Evolutionary conservation across 306 rosid genomes (phyloP), one percentile per base, ranked within the genome.

Genomic region (Ochetophila trinervis): DNA sequence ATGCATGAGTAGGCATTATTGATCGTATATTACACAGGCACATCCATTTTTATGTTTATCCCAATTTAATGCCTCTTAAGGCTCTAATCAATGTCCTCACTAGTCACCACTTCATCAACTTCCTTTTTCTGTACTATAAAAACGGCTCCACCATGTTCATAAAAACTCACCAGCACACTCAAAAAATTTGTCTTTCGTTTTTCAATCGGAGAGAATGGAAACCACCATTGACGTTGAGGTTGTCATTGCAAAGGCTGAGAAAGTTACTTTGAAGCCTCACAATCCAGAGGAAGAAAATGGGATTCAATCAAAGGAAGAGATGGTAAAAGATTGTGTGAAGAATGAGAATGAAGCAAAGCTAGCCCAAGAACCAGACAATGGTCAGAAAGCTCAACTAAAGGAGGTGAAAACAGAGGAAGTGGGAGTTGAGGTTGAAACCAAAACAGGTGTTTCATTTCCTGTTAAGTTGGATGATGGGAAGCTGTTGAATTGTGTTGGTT

Each of bases 401-500:
- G 63, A 23, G 9, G 74, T 14, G 6, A n/a, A 17, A 20, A 19
- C 49, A 59, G 53, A 70, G 62, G 67, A 60, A 32, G 60, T 34
- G 5, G 66, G 50, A 21, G 61, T 23, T 7, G 42, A 64, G 16
- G 36, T 64, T 47, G 76, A 72, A 58, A 51, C 71, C 10, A 64
- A 72, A 36, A 55, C 57, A 4, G 76, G 70, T 11, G 27, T 72
- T 23, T 32, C 70, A 27, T 72, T 48, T 12, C 66, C 65, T 4
- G 44, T 55, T 3, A 36, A 34, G 56, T 10, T 57, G 21, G 58
- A 72, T 14, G 76, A 72, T 48, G 76, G 71, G 18, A 64, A 64
- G 45, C 44, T 23, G 42, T 66, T 72, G 60, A 56, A 64, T 49
- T 24, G 30, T 21, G 71, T 56, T 57, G 71, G 77, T 12, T 19